Percentiles rank a stretch among this genome's conserved stretches.
Evolutionary conservation across 768 basidiomycete species (phyloP).

Genomic region (Sporobolomyces phaffii): DNA sequence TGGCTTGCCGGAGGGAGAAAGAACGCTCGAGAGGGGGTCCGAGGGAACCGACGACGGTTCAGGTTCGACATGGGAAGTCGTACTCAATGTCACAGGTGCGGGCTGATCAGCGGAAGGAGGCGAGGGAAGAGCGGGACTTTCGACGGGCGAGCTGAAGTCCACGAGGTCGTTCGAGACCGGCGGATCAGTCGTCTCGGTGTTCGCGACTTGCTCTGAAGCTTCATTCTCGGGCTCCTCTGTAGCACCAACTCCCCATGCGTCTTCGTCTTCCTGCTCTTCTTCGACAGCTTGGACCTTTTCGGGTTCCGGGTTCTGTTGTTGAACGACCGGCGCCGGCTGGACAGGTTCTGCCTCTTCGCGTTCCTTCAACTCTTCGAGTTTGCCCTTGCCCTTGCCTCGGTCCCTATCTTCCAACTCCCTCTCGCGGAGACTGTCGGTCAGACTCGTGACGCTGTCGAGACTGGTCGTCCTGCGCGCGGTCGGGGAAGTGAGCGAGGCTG

Average conservation of each 20-base stretch:
- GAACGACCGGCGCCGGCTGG: background rate
- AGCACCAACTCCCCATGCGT: conserved; percentile 15
- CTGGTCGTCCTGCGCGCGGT: conserved; percentile 28
- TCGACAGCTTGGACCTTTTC: background rate
- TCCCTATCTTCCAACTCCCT: background rate
- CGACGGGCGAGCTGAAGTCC: background rate
- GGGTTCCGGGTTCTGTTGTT: background rate
- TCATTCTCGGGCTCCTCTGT: conserved; percentile 1
- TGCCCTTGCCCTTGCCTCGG: conserved; percentile 3
- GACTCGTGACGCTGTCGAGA: conserved; percentile 40
- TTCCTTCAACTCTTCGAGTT: background rate
- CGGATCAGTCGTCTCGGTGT: background rate
- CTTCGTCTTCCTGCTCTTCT: conserved; percentile 10
- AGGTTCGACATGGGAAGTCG: background rate
- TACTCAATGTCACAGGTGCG: too few relatives aligned
- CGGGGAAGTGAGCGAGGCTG: conserved; percentile 30
- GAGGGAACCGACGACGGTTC: too few relatives aligned
- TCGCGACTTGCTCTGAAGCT: background rate
- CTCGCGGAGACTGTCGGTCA: conserved; percentile 9
- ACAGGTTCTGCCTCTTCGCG: background rate
- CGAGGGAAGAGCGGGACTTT: too few relatives aligned
- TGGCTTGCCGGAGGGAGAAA: background rate
- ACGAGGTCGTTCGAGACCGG: background rate
- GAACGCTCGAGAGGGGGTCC: too few relatives aligned
- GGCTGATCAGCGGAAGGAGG: too few relatives aligned